A percentile compares a stretch with the other conserved stretches of the same genome.
Conservation (phyloP, 2,329 filamentous ascomycete species). For the Calonectria henricotiae region DNA sequence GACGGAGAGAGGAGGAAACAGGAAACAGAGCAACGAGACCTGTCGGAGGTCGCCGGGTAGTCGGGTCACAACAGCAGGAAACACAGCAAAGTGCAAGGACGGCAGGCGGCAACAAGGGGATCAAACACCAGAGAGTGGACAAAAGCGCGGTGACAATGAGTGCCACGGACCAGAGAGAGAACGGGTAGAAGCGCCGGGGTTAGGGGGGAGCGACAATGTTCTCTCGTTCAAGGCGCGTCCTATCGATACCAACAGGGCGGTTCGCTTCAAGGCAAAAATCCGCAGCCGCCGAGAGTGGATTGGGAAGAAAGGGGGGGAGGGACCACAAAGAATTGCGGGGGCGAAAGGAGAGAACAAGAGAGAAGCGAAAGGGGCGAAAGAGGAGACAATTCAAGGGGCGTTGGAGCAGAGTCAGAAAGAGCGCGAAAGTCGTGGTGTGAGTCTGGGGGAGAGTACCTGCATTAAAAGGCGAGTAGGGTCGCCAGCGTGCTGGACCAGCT, state of each 20-base stretch:
- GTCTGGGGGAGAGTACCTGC: slow-evolving; percentile 54
- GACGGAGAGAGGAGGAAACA: slow-evolving; percentile 48
- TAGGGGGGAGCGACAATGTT: slow-evolving; percentile 40
- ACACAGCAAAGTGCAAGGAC: slow-evolving; percentile 32
- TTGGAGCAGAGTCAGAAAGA: slow-evolving; percentile 52
- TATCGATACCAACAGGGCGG: slow-evolving; percentile 53
- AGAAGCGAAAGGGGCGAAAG: slow-evolving; percentile 46
- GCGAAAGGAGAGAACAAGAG: slow-evolving; percentile 51
- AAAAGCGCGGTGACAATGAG: slow-evolving; percentile 42
- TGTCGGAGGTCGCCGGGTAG: slow-evolving; percentile 47
- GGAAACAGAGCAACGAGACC: slow-evolving; percentile 37
- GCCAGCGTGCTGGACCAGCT: slow-evolving; percentile 16
- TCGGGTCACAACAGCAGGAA: slow-evolving; percentile 42
- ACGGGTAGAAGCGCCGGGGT: slow-evolving; percentile 40
- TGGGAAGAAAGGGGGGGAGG: slow-evolving; percentile 43
- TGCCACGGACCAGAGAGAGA: slow-evolving; percentile 23
- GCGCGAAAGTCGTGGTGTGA: slow-evolving; percentile 51
- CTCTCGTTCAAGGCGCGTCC: slow-evolving; percentile 46
- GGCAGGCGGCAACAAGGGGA: slow-evolving; percentile 39
- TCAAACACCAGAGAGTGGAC: slow-evolving; percentile 36
- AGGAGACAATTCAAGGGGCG: slow-evolving; percentile 51
- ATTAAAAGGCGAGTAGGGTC: slow-evolving; percentile 50
- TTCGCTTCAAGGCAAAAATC: slow-evolving; percentile 53
- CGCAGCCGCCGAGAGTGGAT: slow-evolving; percentile 50
- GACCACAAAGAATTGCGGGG: slow-evolving; percentile 50